Conservation (phyloP, 345 rosid species). For the Eucalyptus albens region DNA sequence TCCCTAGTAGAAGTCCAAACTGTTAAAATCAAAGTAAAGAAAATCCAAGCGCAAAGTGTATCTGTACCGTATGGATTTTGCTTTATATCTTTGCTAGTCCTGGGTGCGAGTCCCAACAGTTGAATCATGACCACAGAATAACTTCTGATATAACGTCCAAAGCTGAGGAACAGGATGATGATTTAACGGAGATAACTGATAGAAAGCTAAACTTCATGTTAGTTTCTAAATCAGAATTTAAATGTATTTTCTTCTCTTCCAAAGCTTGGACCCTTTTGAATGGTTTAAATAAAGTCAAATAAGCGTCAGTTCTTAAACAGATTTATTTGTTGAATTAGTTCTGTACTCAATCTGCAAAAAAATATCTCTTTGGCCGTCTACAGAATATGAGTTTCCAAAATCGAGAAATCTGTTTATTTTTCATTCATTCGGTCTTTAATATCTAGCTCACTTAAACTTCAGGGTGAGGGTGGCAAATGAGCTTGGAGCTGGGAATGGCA, state of each 20-base stretch:
- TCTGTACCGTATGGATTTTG: neutral
- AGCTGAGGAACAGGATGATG: neutral
- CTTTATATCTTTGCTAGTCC: neutral
- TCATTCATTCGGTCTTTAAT: neutral
- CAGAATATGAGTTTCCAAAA: neutral
- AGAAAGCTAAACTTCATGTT: neutral
- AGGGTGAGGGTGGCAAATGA: slow-evolving; percentile 34
- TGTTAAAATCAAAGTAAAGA: neutral
- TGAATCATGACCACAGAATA: neutral
- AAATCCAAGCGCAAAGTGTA: neutral
- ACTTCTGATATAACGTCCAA: neutral
- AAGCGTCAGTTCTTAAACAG: neutral
- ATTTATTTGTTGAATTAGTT: neutral
- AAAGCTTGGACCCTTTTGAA: neutral
- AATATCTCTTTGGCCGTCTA: neutral
- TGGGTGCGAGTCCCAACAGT: neutral
- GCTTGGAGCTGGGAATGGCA: slow-evolving; percentile 28
- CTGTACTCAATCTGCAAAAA: neutral
- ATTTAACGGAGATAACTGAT: neutral
- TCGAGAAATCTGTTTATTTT: neutral
- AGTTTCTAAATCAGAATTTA: neutral
- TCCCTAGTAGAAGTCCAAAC: neutral
- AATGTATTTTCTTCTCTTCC: neutral
- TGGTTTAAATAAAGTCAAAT: neutral
- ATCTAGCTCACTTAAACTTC: neutral